Base-by-base conservation (phyloP, 1,284 basidiomycete species). In the Sanghuangporus sanghuang region DNA sequence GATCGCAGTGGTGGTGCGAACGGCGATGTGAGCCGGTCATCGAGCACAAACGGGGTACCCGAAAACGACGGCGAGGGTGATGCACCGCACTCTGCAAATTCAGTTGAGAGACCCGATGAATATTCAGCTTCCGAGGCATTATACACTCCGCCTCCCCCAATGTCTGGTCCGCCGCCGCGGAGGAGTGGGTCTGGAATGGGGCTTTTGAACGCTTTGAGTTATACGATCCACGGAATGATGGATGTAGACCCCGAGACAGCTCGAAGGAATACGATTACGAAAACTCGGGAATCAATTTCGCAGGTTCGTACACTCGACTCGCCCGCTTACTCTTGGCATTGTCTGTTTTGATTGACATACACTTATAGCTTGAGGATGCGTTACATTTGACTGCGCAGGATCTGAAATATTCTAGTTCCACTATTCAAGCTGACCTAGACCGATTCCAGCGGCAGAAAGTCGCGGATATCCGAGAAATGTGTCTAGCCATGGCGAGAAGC, bases 371-470 rank as follows among this genome's bases (percentile, higher is more conserved):
- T 49, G 95, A 98, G 74, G 94, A 95, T 70, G 95, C 93, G 1
- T 79, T 96, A 65, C 93, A 96, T 73, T 80, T 95, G 21, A 85
- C 92, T 0, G 92, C 91, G 1, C 92, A 94, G 72, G 95, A 99
- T 75, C 80, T 99, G 57, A 96, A 96, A 71, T 98, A 97, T 75
- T 93, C 95, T 0, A 96, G 92, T 69, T 91, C 89, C 46, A 97
- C 96, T 16, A 96, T 99, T 62, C 97, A 99, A 74, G 93, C 94
- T 6, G 97, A 99, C 76, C 80, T 99, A 67, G 97, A 99, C 77
- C 85, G 97, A 48, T 99, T 99, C 78, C 97, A 99, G 74, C 84
- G 97, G 21, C 95, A 98, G 78, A 99, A 99, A 75, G 96, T 99
- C 4, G 93, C 93, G 2, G 97, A 99, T 77, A 71, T 99, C 67